phyloP scores from a whole-genome alignment of 169 alveolate species.

The Plasmodium fragile region DNA sequence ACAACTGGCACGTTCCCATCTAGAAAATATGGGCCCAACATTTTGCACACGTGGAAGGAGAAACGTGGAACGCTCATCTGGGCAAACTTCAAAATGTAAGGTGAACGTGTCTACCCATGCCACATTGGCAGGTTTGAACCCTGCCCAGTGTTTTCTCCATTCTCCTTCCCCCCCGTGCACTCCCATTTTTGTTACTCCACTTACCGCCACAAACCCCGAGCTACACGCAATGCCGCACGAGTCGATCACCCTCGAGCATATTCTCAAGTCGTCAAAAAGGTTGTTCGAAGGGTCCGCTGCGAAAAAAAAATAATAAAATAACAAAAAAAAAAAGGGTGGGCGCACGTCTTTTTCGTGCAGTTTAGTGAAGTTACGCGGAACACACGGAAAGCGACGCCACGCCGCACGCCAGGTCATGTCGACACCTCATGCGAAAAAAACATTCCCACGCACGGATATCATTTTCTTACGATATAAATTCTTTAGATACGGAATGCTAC shows the following conservation, averaged over 20 bases:
- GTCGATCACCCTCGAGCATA: slow-evolving; percentile 49
- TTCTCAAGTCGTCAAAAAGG: slow-evolving; percentile 30
- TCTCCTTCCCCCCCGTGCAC: background rate
- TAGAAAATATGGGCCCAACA: background rate
- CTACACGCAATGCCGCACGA: slow-evolving; percentile 73
- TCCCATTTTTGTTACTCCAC: background rate
- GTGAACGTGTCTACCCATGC: background rate
- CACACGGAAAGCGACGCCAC: background rate
- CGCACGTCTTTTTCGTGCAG: background rate
- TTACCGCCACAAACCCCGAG: slow-evolving; percentile 57
- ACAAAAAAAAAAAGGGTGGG: background rate
- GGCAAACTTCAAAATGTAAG: background rate
- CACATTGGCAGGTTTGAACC: background rate
- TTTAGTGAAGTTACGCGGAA: background rate
- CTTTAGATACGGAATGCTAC: slow-evolving; percentile 34
- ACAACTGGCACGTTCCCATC: background rate
- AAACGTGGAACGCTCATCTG: background rate
- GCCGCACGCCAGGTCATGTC: background rate
- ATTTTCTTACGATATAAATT: slow-evolving; percentile 58
- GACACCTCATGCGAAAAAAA: background rate
- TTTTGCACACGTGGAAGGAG: background rate
- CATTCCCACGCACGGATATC: background rate
- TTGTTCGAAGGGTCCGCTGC: slow-evolving; percentile 66
- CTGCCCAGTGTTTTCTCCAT: background rate
- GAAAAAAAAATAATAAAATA: background rate